Base-by-base conservation (phyloP, 192 early-diverging fungal species). In the Cladochytrium replicatum region DNA sequence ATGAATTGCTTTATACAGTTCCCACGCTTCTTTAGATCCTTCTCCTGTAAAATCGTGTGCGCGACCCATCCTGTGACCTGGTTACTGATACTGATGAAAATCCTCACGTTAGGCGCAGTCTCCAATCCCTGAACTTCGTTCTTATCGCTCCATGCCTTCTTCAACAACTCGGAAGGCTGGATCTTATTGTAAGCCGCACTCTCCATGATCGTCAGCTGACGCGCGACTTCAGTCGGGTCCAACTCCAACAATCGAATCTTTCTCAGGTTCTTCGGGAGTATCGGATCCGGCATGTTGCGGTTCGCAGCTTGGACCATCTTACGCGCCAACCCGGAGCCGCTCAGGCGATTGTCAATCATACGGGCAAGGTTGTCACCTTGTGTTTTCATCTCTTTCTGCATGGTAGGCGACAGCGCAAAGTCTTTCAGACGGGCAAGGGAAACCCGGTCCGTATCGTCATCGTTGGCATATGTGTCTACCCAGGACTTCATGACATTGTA, bases 401-500 rank as follows among this genome's bases (percentile, higher is more conserved):
- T 86, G 13, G 64, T 66, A 15, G 69, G 79, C 25, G n/a, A n/a
- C n/a, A 72, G 72, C 15, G 81, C 83, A 65, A 98, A 91, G 23
- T 79, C 66, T 27, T 76, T 72, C 40, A 96, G 75, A 51, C 65
- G 64, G 40, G 75, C 73, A 26, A 99, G 62, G 3, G 63, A 64
- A 13, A 31, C 8, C 0, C 72, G 66, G 54, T 92, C 89, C 4
- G 72, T 69, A 46, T 86, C 82, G 57, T 81, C 80, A 49, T 91
- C 88, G 28, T 78, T 66, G 55, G 85, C 88, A 60, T 96, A 87
- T 50, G 72, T 79, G 67, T 99, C 95, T 5, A 97, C 64, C 95
- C 95, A 99, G n/a, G 69, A 82, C 66, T 94, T 99, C 57, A 97
- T 72, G 29, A 94, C 73, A 57, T 92, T 94, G 70, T 83, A 93